phyloP scores from a whole-genome alignment of 805 yeast species.

The Candida odintsovae region DNA sequence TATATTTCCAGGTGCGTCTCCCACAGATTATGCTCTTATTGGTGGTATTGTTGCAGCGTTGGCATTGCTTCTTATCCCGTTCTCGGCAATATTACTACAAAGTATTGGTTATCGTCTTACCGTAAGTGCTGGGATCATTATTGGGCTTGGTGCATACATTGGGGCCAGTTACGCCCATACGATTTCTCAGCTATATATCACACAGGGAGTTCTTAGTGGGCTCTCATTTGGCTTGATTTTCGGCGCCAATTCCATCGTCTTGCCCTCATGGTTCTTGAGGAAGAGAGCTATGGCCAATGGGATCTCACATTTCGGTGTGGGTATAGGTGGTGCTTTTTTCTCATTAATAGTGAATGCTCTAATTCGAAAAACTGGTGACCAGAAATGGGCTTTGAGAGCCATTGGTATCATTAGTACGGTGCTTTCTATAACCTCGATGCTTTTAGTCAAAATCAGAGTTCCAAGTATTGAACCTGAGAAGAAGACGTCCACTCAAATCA shows the following conservation, averaged over 20 bases:
- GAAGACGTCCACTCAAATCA: conserved; percentile 10
- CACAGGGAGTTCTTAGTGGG: conserved; percentile 50
- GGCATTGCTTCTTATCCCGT: conserved; percentile 48
- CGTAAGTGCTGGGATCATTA: conserved; percentile 31
- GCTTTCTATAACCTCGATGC: conserved; percentile 32
- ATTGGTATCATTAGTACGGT: conserved; percentile 35
- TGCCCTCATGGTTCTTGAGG: conserved; percentile 52
- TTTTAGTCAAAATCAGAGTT: conserved; percentile 41
- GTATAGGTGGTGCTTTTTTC: conserved; percentile 44
- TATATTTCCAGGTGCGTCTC: conserved; percentile 43
- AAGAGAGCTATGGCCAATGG: conserved; percentile 46
- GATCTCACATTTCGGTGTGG: conserved; percentile 43
- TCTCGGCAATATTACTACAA: conserved; percentile 35
- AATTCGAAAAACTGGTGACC: conserved; percentile 35
- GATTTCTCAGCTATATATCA: conserved; percentile 45
- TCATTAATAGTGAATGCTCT: conserved; percentile 37
- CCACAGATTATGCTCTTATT: conserved; percentile 47
- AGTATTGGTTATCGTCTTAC: conserved; percentile 37
- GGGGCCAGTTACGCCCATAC: conserved; percentile 46
- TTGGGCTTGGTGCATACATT: conserved; percentile 43
- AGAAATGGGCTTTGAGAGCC: conserved; percentile 42
- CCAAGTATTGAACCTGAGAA: conserved; percentile 19
- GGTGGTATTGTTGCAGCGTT: conserved; percentile 49
- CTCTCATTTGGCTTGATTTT: conserved; percentile 43
- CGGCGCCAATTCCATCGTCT: conserved; percentile 43